Evolutionary conservation across 768 basidiomycete genomes (phyloP), one percentile per base, ranked within the genome.

Genomic region (Astraeus odoratus): DNA sequence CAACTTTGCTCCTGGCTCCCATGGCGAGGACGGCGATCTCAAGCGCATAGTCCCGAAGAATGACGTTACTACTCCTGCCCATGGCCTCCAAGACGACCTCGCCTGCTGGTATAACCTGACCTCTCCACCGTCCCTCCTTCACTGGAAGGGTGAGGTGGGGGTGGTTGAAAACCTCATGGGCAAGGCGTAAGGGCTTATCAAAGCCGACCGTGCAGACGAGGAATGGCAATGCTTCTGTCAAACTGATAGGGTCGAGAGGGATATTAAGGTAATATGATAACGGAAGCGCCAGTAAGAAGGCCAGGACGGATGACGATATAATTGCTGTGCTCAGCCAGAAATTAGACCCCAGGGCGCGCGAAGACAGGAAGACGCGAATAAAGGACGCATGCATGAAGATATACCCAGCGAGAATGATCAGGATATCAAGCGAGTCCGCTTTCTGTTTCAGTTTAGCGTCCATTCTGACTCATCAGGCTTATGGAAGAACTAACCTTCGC

Each of bases 141-240:
- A 63, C 62, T 16, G 73, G 67, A 27, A 57, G 53, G n/a, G 57
- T 55, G 22, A 81, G 66, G 39, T 86, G 77, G 2, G 86, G 88
- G 54, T 93, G 87, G 23, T 79, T 76, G 67, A 97, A 90, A 13
- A 98, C 88, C 2, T 92, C 85, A 10, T 83, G 76, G 2, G 93
- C 94, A 20, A 99, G 81, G 6, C 89, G 79, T 37, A 95, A 81
- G 0, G 94, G 95, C 63, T 99, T 98, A 67, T 99, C 96, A 63
- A 98, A 99, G 6, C 95, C 95, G 48, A 99, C 82, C 1, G 93
- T 96, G 64, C 95, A 95, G 27, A 99, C 94, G 39, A 98, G 73
- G 81, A 98, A 98, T 0, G 96, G 96, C 0, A 99, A 77, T 0
- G 96, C 95, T 64, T 99, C 96, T 8, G 89, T 91, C 41, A 99